Evolutionary conservation across 169 alveolate species (phyloP), one percentile per base, ranked within the genome.

Genomic region (Hepatocystis sp.): DNA sequence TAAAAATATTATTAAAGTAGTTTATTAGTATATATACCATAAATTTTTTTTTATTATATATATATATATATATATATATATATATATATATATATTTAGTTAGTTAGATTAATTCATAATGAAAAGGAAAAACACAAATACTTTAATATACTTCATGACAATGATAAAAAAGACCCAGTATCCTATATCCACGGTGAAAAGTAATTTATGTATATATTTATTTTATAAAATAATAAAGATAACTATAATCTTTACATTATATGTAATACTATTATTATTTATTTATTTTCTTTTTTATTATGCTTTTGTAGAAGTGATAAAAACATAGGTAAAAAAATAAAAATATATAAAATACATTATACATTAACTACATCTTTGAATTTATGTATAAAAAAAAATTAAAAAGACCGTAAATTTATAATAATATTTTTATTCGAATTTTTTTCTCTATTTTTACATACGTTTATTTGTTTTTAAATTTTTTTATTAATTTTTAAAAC

Each of bases 51-150:
- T n/a, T n/a, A n/a, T n/a, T n/a, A n/a, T n/a, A n/a, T n/a, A n/a
- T n/a, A n/a, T n/a, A n/a, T n/a, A n/a, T n/a, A n/a, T n/a, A 34
- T 36, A 30, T 52, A 32, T 34, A 32, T 15, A 2, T 25, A 2
- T 58, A 13, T 67, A 67, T 44, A 56, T 71, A 71, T 40, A 34
- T 15, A 52, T 32, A 32, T 53, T 21, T 51, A 71, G 86, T 46
- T 71, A 56, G 60, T 58, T 71, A 51, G 49, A 51, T 71, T 56
- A 71, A 60, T 71, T 56, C 55, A 71, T 44, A 42, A 56, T 55
- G 65, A 71, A 71, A 71, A 71, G 19, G 86, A 71, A 64, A 71
- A 71, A 58, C 86, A 71, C 36, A 71, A 56, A 39, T 51, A 71
- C 49, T 71, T 34, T 46, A 51, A 71, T 56, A 15, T 71, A 71